phyloP scores from a whole-genome alignment of 2,329 filamentous ascomycete genomes.

The Pseudogymnoascus destructans region DNA sequence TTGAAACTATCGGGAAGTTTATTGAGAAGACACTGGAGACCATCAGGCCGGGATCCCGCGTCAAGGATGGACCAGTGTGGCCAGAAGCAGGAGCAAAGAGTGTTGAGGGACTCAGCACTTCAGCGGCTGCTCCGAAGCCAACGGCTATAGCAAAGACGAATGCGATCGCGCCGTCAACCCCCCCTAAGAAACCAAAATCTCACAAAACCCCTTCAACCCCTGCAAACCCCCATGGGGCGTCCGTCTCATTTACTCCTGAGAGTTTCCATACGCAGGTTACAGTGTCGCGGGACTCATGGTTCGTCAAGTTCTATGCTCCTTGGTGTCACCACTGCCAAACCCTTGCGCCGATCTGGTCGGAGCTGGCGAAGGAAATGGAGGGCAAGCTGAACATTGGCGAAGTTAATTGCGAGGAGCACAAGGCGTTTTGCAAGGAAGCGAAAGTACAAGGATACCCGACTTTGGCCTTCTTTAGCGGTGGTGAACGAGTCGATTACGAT shows the following conservation, averaged over 20 bases:
- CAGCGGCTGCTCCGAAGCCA: constrained; percentile 9
- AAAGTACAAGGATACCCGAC: constrained; percentile 71
- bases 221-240: constrained; percentile 65
- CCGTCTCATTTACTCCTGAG: constrained; percentile 65
- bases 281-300: constrained; percentile 83
- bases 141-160: constrained; percentile 21
- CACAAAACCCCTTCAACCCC: constrained; percentile 39
- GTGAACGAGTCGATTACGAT: constrained; percentile 84
- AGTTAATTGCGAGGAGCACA: constrained; percentile 84
- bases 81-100: constrained; percentile 55
- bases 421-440: constrained; percentile 84
- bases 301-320: constrained; percentile 96
- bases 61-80: constrained; percentile 40
- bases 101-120: constrained; percentile 16
- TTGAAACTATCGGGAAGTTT: constrained; percentile 36
- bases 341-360: constrained; percentile 78
- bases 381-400: constrained; percentile 84
- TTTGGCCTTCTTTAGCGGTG: constrained; percentile 82
- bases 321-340: constrained; percentile 96
- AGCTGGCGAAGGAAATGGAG: constrained; percentile 84
- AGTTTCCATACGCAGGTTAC: constrained; percentile 79
- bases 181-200: constrained; percentile 13
- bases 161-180: not conserved
- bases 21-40: constrained; percentile 67
- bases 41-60: constrained; percentile 68